These are phyloP conservation scores for Chiua virens DNA, from an alignment of 768 basidiomycete species.

Conservation along the genomic window DNA sequence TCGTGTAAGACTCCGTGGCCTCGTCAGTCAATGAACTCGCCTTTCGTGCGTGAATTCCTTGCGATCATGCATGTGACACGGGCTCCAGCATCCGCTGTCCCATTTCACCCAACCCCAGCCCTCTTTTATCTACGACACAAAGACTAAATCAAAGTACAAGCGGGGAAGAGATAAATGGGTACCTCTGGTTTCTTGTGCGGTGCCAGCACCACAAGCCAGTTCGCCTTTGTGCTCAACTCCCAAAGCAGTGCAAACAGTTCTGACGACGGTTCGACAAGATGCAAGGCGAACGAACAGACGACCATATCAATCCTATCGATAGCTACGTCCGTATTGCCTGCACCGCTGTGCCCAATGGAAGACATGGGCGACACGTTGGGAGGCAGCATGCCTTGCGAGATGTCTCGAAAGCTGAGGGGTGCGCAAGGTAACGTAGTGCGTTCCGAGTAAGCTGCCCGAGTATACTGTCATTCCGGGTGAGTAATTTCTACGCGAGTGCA, in stretches of 20 bases:
- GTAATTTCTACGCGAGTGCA: constrained; percentile 3
- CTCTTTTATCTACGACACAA: constrained; percentile 50
- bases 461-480: constrained; percentile 45
- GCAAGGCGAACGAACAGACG: constrained; percentile 73
- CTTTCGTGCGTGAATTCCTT: constrained; percentile 50
- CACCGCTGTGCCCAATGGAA: constrained; percentile 1
- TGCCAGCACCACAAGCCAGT: constrained; percentile 68
- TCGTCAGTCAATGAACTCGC: constrained; percentile 21
- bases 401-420: constrained; percentile 58
- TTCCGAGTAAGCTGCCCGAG: constrained; percentile 54
- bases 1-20: background rate
- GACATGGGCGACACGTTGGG: constrained; percentile 13
- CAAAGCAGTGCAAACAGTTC: constrained; percentile 64
- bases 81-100: constrained; percentile 50
- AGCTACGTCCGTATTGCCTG: background rate
- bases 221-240: constrained; percentile 59
- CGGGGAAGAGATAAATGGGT: constrained; percentile 1
- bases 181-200: constrained; percentile 81
- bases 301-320: constrained; percentile 52
- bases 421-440: constrained; percentile 57
- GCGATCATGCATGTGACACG: constrained; percentile 40
- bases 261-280: constrained; percentile 61
- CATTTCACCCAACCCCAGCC: constrained; percentile 70
- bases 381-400: constrained; percentile 58
- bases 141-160: background rate